A percentile compares a stretch with the other conserved stretches of the same genome.
Evolutionary conservation across 768 basidiomycete genomes (phyloP).

Genomic region (Kwoniella dejecticola): DNA sequence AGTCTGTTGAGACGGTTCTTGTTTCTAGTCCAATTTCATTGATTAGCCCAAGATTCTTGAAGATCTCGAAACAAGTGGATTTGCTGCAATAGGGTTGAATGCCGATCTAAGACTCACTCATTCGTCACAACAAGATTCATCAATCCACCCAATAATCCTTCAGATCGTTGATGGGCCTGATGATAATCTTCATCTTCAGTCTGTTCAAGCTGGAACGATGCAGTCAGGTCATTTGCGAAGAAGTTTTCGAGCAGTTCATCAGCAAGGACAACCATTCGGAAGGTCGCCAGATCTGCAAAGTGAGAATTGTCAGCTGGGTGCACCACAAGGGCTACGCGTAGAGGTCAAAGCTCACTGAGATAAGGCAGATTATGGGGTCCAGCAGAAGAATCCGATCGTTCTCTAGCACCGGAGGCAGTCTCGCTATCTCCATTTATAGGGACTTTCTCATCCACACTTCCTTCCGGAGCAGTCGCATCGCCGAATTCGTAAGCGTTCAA

Average conservation of each 20-base stretch:
- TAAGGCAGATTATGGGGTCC: slow-evolving; percentile 77
- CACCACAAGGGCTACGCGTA: neutral
- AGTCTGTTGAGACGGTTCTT: slow-evolving; percentile 90
- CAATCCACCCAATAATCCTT: slow-evolving; percentile 66
- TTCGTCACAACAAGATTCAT: slow-evolving; percentile 89
- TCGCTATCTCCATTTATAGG: slow-evolving; percentile 47
- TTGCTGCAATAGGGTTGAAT: too few species aligned
- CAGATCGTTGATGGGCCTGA: slow-evolving; percentile 55
- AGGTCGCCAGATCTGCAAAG: slow-evolving; percentile 65
- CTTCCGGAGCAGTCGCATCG: slow-evolving; percentile 63
- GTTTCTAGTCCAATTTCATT: slow-evolving; percentile 62
- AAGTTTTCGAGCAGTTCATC: slow-evolving; percentile 96
- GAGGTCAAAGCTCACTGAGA: slow-evolving; percentile 69
- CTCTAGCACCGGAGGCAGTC: slow-evolving; percentile 53
- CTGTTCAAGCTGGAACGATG: slow-evolving; percentile 78
- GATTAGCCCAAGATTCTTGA: too few species aligned
- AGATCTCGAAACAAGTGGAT: too few species aligned
- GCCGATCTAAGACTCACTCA: slow-evolving; percentile 55
- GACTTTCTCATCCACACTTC: slow-evolving; percentile 31
- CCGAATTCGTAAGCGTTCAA: slow-evolving; percentile 98
- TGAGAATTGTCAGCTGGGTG: slow-evolving; percentile 14
- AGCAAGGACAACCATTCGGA: slow-evolving; percentile 97
- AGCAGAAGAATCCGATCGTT: slow-evolving; percentile 57
- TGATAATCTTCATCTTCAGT: slow-evolving; percentile 59
- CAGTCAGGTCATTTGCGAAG: slow-evolving; percentile 88